phyloP scores from a whole-genome alignment of 805 yeast genomes.

The Candida dajiaensis region DNA sequence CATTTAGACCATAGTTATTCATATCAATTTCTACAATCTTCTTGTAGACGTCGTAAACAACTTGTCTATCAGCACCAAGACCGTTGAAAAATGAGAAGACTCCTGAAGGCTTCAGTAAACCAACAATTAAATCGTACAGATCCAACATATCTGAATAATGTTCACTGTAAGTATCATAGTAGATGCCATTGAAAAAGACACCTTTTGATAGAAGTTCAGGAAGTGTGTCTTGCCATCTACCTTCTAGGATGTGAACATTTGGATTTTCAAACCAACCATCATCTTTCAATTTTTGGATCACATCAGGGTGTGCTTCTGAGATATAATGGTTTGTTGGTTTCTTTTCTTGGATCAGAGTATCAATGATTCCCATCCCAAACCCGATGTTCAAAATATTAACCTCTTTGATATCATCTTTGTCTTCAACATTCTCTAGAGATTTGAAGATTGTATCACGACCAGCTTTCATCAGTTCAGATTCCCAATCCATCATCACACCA shows the following conservation, averaged over 20 bases:
- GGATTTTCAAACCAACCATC: conserved; percentile 83
- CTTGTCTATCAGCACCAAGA: conserved; percentile 70
- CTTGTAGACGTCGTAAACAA: conserved; percentile 79
- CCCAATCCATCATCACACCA: conserved; percentile 99
- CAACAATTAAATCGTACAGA: conserved; percentile 75
- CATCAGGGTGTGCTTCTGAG: conserved; percentile 94
- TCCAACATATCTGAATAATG: conserved; percentile 87
- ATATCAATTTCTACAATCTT: conserved; percentile 77
- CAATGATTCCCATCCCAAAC: conserved; percentile 96
- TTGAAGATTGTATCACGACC: conserved; percentile 73
- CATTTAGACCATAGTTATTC: conserved; percentile 67
- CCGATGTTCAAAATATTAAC: conserved; percentile 75
- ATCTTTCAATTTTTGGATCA: conserved; percentile 52
- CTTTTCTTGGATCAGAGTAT: conserved; percentile 57
- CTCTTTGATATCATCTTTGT: conserved; percentile 31
- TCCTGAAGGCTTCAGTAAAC: conserved; percentile 76
- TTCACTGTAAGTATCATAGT: conserved; percentile 91
- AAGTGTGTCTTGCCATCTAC: conserved; percentile 88
- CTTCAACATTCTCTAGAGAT: conserved; percentile 26
- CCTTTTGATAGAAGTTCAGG: conserved; percentile 59
- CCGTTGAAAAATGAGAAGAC: conserved; percentile 91
- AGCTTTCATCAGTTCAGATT: conserved; percentile 68
- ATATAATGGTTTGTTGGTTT: conserved; percentile 73
- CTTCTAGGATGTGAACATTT: conserved; percentile 70
- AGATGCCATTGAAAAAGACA: conserved; percentile 82